These are phyloP conservation scores for Sophora flavescens DNA, from an alignment of 306 rosid species.

Conservation along the genomic window DNA sequence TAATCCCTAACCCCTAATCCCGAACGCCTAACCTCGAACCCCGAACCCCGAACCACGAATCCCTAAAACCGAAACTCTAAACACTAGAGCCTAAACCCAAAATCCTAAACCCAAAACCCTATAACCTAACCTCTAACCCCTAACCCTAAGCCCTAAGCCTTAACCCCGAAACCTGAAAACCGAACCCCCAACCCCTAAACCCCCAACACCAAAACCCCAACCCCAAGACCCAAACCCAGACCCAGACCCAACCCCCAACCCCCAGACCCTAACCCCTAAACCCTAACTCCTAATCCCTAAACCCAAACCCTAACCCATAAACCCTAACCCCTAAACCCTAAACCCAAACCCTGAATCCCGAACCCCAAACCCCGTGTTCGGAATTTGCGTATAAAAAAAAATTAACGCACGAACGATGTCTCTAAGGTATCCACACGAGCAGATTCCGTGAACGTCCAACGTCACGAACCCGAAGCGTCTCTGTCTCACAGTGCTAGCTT, in stretches of 20 bases:
- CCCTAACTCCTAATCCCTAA: conserved; percentile 36
- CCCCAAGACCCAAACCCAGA: conserved; percentile 24
- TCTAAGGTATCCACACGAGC: too few relatives aligned
- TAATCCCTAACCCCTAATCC: conserved; percentile 32
- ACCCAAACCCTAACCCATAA: conserved; percentile 36
- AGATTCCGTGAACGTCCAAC: too few relatives aligned
- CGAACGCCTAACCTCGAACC: conserved; percentile 34
- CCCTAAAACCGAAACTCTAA: conserved; percentile 34
- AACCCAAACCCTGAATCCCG: conserved; percentile 22
- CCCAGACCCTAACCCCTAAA: conserved; percentile 41
- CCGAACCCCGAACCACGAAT: conserved; percentile 15
- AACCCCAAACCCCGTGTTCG: too few relatives aligned
- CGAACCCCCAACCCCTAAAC: conserved; percentile 23
- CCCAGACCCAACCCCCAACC: conserved; percentile 28
- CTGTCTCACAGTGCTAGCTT: too few relatives aligned
- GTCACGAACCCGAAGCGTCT: too few relatives aligned
- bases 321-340: conserved; percentile 21
- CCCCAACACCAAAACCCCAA: conserved; percentile 22
- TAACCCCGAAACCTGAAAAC: conserved; percentile 36
- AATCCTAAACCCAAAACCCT: conserved; percentile 33
- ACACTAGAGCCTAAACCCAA: conserved; percentile 37
- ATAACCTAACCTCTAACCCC: conserved; percentile 41
- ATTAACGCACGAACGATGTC: too few relatives aligned
- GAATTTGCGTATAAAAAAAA: too few relatives aligned
- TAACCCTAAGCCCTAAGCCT: conserved; percentile 44